Conservation (phyloP, 139 green algal species). For the Chlorella sp. region DNA sequence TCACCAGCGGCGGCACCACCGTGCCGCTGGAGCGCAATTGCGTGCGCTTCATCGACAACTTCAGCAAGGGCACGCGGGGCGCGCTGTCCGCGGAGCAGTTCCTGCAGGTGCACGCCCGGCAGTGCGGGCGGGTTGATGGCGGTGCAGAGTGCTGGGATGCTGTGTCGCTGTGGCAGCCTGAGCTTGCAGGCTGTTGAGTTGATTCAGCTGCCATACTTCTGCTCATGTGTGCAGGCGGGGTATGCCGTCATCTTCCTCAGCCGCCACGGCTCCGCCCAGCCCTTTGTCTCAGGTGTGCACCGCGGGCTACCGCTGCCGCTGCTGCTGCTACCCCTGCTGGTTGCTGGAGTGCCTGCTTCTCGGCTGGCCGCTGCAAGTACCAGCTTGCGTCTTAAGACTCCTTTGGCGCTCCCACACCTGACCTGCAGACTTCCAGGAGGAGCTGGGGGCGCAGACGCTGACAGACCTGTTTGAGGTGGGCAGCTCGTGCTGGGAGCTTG, state of each 20-base stretch:
- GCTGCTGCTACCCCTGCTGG: no score
- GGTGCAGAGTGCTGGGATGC: no score
- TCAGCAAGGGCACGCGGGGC: constrained; percentile 88
- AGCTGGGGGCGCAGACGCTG: constrained; percentile 45
- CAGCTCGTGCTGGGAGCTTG: no score
- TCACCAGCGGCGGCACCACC: constrained; percentile 96
- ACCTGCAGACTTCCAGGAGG: constrained; percentile 54
- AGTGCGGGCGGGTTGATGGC: no score
- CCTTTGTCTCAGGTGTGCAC: constrained; percentile 71
- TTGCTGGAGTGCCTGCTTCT: no score
- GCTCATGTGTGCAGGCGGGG: constrained; percentile 65
- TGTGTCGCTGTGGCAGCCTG: no score
- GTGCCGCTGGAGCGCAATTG: constrained; percentile 95
- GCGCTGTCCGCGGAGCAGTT: constrained; percentile 91
- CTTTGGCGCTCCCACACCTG: no score
- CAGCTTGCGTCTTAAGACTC: no score
- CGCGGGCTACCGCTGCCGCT: background rate
- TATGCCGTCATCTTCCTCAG: constrained; percentile 96
- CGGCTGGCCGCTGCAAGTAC: no score
- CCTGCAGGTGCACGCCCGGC: constrained; percentile 66
- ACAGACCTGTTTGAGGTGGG: constrained; percentile 49
- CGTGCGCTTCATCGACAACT: constrained; percentile 99
- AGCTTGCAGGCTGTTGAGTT: no score
- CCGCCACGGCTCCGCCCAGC: constrained; percentile 82
- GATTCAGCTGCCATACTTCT: background rate